Percentiles rank a stretch among this genome's conserved stretches.
Evolutionary conservation across 208 protist species (phyloP).

Genomic region (Crithidia mellificae): DNA sequence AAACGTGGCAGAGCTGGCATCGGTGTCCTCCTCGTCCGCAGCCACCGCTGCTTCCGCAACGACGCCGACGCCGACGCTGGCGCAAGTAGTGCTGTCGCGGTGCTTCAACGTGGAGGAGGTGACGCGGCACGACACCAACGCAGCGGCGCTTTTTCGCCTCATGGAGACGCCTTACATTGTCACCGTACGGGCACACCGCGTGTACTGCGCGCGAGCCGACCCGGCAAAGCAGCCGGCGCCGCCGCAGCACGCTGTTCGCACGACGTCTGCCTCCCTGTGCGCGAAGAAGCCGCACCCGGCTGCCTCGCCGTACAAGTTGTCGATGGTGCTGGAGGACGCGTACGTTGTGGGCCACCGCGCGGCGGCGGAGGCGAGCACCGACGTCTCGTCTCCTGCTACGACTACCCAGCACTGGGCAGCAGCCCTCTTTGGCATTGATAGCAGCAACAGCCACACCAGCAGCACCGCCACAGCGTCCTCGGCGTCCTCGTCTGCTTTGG

Average conservation of each 20-base stretch:
- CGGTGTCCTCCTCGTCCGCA: too few relatives aligned
- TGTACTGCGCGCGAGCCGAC: slow-evolving; percentile 41
- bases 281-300: slow-evolving; percentile 13
- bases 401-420: slow-evolving; percentile 33
- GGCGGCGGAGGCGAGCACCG: background rate
- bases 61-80: background rate
- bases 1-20: too few relatives aligned
- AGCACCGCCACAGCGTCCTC: background rate
- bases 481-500: background rate
- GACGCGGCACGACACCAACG: slow-evolving; percentile 41
- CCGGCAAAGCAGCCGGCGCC: slow-evolving; percentile 9
- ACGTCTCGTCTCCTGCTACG: background rate
- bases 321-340: slow-evolving; percentile 57
- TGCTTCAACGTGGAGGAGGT: slow-evolving; percentile 34
- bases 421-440: slow-evolving; percentile 11
- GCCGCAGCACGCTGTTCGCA: background rate
- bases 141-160: slow-evolving; percentile 11
- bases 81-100: slow-evolving; percentile 12
- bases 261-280: slow-evolving; percentile 8
- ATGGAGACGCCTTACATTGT: slow-evolving; percentile 26
- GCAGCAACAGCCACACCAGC: too few relatives aligned
- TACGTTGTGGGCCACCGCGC: slow-evolving; percentile 16
- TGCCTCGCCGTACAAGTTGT: slow-evolving; percentile 32
- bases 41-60: too few relatives aligned
- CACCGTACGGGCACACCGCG: slow-evolving; percentile 60